Base-by-base conservation (phyloP, 1,139 yeast species). In the Lodderomyces margitis region DNA sequence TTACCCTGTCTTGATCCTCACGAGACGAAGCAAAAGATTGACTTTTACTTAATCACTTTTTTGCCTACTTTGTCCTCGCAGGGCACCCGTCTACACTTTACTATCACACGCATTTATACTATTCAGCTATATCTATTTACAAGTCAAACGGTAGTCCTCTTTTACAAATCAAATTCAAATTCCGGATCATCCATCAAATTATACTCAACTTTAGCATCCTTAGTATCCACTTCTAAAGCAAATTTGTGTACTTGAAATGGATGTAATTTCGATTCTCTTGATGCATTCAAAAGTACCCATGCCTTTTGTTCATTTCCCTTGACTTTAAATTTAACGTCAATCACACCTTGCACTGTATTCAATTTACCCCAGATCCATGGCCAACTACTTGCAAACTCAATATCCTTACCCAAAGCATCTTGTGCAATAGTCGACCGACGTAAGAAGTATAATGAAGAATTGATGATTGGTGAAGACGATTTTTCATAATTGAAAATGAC, bases 291-390 rank as follows among this genome's bases (percentile, higher is more conserved):
- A 48, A 59, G 66, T 36, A 82, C 67, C 43, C 62, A 68, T n/a
- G 83, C 84, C 3, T 10, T 17, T 5, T 63, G 66, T 47, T 70
- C 68, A 40, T 70, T 71, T 10, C 98, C 98, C 52, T 75, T 74
- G 34, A 88, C 87, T 33, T 73, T 66, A 54, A 88, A 88, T 25
- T 64, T 62, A 51, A 92, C 80, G 58, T 91, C 85, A 37, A 92
- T 85, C 17, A 76, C 70, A 14, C 97, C 97, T 44, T 80, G 75
- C 47, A 87, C 87, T 28, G 94, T 87, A 54, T 91, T 88, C 51
- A 92, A 70, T 37, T 81, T 78, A 6, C 98, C 98, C 43, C 76
- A 68, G 45, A 92, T 83, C 97, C 97, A 92, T 3, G 98, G 98
- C 69, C 85, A 78, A 36, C 85, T 62, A 39, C 76, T 70, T 28